A percentile compares a stretch with the other conserved stretches of the same genome.
Conservation (phyloP, 2,329 filamentous ascomycete genomes). For the Eutypa lata region DNA sequence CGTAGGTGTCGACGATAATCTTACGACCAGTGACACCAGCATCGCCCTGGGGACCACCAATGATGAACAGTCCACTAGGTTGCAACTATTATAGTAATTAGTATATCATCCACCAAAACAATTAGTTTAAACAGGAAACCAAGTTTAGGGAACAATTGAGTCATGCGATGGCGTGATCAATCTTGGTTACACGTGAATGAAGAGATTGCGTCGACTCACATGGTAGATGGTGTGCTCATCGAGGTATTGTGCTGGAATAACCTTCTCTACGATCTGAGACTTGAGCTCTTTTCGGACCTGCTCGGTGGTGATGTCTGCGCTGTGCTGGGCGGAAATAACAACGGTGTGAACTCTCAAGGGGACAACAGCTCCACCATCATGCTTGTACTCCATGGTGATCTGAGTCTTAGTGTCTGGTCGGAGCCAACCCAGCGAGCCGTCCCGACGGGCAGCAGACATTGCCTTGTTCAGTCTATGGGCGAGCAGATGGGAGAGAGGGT, state of each 20-base stretch:
- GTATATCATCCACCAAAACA: neutral
- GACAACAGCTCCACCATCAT: conserved; percentile 90
- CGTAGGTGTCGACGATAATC: conserved; percentile 99
- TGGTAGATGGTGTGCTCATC: conserved; percentile 95
- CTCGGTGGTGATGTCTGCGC: conserved; percentile 83
- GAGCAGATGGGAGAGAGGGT: conserved; percentile 89
- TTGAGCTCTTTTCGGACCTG: conserved; percentile 89
- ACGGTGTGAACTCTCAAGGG: conserved; percentile 93
- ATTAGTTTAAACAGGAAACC: neutral
- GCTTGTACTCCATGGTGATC: conserved; percentile 97
- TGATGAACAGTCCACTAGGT: conserved; percentile 98
- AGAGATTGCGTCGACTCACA: conserved; percentile 49
- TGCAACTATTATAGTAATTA: conserved; percentile 54
- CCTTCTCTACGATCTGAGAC: conserved; percentile 95
- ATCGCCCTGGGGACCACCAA: conserved; percentile 98
- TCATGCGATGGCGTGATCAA: neutral
- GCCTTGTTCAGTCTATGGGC: conserved; percentile 96
- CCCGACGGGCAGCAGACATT: conserved; percentile 84
- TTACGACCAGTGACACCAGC: conserved; percentile 98
- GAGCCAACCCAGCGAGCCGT: conserved; percentile 88
- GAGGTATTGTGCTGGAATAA: conserved; percentile 88
- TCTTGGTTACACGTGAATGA: neutral
- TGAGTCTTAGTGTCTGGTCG: conserved; percentile 99
- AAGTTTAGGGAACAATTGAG: neutral
- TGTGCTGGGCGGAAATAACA: conserved; percentile 95